Percentiles rank a stretch among this genome's conserved stretches.
These are phyloP conservation scores for Peltaster fructicola DNA, from an alignment of 2,329 filamentous ascomycete species.

Conservation along the genomic window DNA sequence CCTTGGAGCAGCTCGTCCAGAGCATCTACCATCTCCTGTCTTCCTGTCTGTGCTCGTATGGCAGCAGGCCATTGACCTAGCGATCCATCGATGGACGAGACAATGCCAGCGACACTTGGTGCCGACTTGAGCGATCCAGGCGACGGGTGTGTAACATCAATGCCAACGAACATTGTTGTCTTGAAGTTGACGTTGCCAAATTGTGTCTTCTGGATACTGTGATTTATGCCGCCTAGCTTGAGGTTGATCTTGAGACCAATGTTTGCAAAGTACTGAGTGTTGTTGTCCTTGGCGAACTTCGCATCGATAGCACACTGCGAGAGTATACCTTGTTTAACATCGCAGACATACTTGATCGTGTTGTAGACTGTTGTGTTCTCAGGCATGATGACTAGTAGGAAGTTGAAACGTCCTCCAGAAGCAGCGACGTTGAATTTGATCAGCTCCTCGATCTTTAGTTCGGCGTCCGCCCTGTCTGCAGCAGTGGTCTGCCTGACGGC, in stretches of 20 bases:
- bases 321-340: conserved; percentile 1
- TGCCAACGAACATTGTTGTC: conserved; percentile 23
- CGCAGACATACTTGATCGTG: conserved; percentile 1
- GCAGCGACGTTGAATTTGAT: no score
- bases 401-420: neutral
- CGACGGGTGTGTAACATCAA: conserved; percentile 27
- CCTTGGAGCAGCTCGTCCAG: conserved; percentile 9
- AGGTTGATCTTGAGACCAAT: conserved; percentile 9
- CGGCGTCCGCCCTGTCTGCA: no score
- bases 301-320: conserved; percentile 1
- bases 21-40: conserved; percentile 9
- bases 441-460: no score
- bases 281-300: conserved; percentile 1
- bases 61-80: conserved; percentile 18
- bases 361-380: conserved; percentile 1
- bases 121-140: conserved; percentile 4
- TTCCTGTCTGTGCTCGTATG: conserved; percentile 15
- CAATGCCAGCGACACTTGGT: conserved; percentile 5
- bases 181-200: neutral
- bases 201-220: conserved; percentile 1
- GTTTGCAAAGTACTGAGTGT: conserved; percentile 6
- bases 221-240: conserved; percentile 5
- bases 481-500: no score
- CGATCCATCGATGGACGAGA: conserved; percentile 4
- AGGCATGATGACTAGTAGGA: conserved; percentile 1